Evolutionary conservation across 352 stramenopile species (phyloP), one percentile per base, ranked within the genome.

Genomic region (Phytophthora constricta): DNA sequence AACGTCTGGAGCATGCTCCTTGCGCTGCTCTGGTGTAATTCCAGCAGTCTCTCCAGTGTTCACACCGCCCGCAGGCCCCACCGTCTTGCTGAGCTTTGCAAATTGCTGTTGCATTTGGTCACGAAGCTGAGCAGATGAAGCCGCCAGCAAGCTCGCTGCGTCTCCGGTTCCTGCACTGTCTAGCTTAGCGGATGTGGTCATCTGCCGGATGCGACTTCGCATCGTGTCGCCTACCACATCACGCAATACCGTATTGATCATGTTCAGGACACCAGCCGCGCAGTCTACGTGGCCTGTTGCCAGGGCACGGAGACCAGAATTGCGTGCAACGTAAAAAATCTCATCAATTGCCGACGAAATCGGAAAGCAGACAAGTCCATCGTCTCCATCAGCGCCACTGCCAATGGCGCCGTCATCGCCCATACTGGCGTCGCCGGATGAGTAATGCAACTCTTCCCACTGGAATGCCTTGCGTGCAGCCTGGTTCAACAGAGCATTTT

Each of bases 261-360:
- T 86, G 61, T 95, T 96, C 17, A 96, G 75, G 54, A 95, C 89
- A 17, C 87, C 84, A 25, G 87, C 87, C 0, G 84, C 89, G 46
- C 87, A 93, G 62, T 96, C 89, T 19, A 84, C 76, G 65, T 96
- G 89, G 9, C 89, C 89, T 14, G 89, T 95, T 14, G 89, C 89
- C 45, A 96, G 77, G 2, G 84, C 82, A n/a, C 89, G 85, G 28
- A 92, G 69, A 5, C 80, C 87, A 43, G 85, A 95, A 61, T 95
- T 94, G 27, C 86, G 78, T 25, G 84, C 79, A 16, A 96, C 87
- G 61, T 96, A 96, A 61, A 96, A 93, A 45, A 96, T 89, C 59
- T 96, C 89, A 70, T 96, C 89, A 48, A 96, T 84, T 4, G 86
- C 82, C 0, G 89, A 95, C 25, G 89, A 95, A 54, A 95, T 89